A percentile compares a stretch with the other conserved stretches of the same genome.
These are phyloP conservation scores for Phytophthora nicotianae DNA, from an alignment of 352 stramenopile species.

Conservation along the genomic window DNA sequence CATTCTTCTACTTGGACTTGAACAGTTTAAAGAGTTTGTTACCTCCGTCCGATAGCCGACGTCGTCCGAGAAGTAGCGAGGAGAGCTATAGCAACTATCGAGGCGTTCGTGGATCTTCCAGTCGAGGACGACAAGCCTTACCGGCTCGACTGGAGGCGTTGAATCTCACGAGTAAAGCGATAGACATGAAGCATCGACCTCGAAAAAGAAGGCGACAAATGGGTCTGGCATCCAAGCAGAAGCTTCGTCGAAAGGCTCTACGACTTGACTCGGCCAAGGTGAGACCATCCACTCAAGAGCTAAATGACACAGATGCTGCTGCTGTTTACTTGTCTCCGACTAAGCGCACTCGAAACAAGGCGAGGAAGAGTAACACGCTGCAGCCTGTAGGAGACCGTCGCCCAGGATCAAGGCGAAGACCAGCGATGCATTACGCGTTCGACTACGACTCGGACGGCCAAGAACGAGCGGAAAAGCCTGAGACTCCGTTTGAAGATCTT, in stretches of 20 bases:
- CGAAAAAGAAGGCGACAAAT: conserved; percentile 17
- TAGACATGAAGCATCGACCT: conserved; percentile 8
- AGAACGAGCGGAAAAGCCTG: conserved; percentile 2
- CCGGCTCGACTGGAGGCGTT: conserved; percentile 55
- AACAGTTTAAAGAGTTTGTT: conserved; percentile 68
- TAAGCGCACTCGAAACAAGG: conserved; percentile 13
- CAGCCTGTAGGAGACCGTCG: conserved; percentile 13
- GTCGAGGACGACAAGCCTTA: conserved; percentile 23
- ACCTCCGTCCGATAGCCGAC: conserved; percentile 26
- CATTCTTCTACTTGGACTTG: conserved; percentile 74
- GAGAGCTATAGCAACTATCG: conserved; percentile 21
- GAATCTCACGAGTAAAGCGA: conserved; percentile 16
- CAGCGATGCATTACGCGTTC: conserved; percentile 36
- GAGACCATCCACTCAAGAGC: conserved; percentile 30
- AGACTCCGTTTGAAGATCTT: conserved; percentile 41
- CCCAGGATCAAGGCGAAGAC: conserved; percentile 9
- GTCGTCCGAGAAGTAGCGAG: conserved; percentile 32
- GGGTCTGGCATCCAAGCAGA: conserved; percentile 21
- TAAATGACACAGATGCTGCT: conserved; percentile 9
- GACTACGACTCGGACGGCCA: conserved; percentile 43
- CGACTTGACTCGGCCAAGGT: conserved; percentile 50
- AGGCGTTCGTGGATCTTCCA: conserved; percentile 5
- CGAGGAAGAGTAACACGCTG: conserved; percentile 20
- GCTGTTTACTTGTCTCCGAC: conserved; percentile 16
- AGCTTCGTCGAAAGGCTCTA: conserved; percentile 49